Conservation (phyloP, 495 filamentous ascomycete species). For the Penicillium antarcticum region DNA sequence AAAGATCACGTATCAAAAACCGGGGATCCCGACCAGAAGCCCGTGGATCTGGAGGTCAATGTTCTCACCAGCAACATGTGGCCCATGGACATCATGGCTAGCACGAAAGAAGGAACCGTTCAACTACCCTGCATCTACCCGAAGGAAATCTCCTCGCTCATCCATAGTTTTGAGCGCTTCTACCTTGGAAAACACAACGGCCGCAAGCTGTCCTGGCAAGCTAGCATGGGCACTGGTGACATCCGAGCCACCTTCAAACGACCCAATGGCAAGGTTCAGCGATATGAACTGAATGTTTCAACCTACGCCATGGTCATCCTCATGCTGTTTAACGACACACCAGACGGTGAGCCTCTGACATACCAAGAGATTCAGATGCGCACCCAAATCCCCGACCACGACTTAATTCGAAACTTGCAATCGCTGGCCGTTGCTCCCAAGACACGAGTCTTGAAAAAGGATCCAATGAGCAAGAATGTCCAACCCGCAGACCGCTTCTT, state of each 20-base stretch:
- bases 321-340: conserved; percentile 81
- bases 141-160: conserved; percentile 67
- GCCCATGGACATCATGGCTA: conserved; percentile 82
- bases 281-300: conserved; percentile 86
- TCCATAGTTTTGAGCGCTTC: conserved; percentile 84
- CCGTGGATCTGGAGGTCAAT: conserved; percentile 74
- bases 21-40: conserved; percentile 62
- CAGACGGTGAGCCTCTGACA: conserved; percentile 59
- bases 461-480: conserved; percentile 78
- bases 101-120: conserved; percentile 50
- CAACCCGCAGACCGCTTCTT: conserved; percentile 76
- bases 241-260: conserved; percentile 75
- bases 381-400: conserved; percentile 76
- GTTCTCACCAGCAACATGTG: conserved; percentile 92
- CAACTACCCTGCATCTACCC: conserved; percentile 65
- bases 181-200: conserved; percentile 87
- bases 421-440: conserved; percentile 84
- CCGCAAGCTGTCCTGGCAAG: conserved; percentile 80
- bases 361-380: conserved; percentile 81
- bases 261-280: conserved; percentile 66
- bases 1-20: conserved; percentile 61
- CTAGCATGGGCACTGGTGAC: conserved; percentile 81
- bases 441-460: conserved; percentile 76
- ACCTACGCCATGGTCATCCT: conserved; percentile 93
- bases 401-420: conserved; percentile 79